Base-by-base conservation (phyloP, 2,329 filamentous ascomycete genomes). In the Mycogone perniciosa region DNA sequence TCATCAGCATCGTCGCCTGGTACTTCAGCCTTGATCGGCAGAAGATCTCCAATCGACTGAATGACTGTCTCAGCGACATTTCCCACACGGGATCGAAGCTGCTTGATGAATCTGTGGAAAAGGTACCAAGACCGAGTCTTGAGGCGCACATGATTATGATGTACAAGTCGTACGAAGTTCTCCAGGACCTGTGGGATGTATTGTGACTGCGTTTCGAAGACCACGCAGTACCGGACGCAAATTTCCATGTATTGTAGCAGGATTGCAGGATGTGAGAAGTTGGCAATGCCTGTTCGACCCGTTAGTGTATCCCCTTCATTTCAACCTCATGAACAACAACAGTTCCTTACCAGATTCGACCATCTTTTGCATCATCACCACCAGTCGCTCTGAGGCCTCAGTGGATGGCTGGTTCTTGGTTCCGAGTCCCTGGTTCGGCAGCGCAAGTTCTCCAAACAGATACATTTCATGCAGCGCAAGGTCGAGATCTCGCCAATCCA, bases 231-330 rank as follows among this genome's bases (percentile, higher is more conserved):
- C 46, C 93, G 85, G 50, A 96, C 91, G 67, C 91, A 96, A 34
- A 96, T 95, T 67, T 99, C 93, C 91, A 99, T 96, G 64, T 95
- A 99, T 70, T 96, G 90, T 26, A 99, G 76, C 56, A 96, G 82
- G 46, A 96, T 91, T 11, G 91, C 89, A 1, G 93, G 92, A 65
- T 97, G 93, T 11, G 85, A 83, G 67, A 92, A 95, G 40, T 79
- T 86, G 53, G 89, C 85, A 58, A 96, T 86, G 59, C 88, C 89
- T 91, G 58, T 8, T 31, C 31, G 33, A 31, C 10, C 35, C 34
- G 13, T 37, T 7, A 6, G n/a, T 10, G 35, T 41, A 49, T 69
- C 61, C 67, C 60, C 46, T 49, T 9, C 5, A n/a, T 39, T 7
- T 26, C 30, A 38, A n/a, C 5, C 31, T 31, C 8, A 6, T 34